Base-by-base conservation (phyloP, 345 rosid species). In the Iberis pinnata region DNA sequence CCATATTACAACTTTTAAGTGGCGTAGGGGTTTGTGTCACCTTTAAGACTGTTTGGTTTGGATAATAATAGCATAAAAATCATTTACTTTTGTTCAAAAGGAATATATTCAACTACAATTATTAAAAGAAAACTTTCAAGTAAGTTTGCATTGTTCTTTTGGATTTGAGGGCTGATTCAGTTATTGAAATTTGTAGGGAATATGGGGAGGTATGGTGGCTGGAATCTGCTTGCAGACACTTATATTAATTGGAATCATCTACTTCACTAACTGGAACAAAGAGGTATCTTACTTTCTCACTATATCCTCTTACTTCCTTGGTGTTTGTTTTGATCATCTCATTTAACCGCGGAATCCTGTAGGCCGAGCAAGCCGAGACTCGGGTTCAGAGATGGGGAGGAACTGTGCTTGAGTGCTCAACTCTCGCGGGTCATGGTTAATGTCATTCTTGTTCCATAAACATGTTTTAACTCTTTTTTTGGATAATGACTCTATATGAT, bases 171-270 rank as follows among this genome's bases (percentile, higher is more conserved):
- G 12, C 25, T 35, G 26, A 59, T 4, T 22, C 6, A 29, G 53
- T 13, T 48, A 0, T 16, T 58, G 2, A 7, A 29, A 35, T 1
- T 39, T 72, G 68, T 78, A 89, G 97, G 97, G 97, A 39, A 77
- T 89, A 44, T 89, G 97, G 97, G 79, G 86, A 18, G 97, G 97
- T n/a, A 84, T 86, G 95, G 80, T 84, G 7, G 94, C 81, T 45
- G 97, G 97, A 40, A 79, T 86, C 24, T 63, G 64, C 38, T 61
- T 89, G 63, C 97, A 89, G 54, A 89, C 94, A 43, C 5, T 82
- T 38, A 79, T 79, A 59, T 68, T 86, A 70, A 57, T 86, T 45
- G 61, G 78, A 27, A 44, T 89, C 39, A 79, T 86, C 44, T 76
- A 84, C 57, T 8, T 67, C 29, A 89, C 94, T 38, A 82, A 86